Percentiles rank a stretch among this genome's conserved stretches.
These are phyloP conservation scores for Suillus brevipes DNA, from an alignment of 768 basidiomycete species.

Conservation along the genomic window DNA sequence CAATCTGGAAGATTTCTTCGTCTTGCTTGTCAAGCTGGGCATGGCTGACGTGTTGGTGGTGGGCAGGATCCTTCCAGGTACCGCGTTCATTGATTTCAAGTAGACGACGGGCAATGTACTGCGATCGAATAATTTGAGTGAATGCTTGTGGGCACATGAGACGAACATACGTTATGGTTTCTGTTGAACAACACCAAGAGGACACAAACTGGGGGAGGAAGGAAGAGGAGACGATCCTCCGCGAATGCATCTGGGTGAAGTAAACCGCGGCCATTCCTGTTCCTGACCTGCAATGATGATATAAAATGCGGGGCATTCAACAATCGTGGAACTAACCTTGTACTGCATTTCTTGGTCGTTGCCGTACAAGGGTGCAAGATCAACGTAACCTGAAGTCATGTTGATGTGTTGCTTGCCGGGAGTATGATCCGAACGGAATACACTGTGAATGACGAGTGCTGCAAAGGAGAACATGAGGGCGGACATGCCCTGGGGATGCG, in stretches of 20 bases:
- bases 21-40: conserved; percentile 52
- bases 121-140: not conserved
- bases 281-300: conserved; percentile 22
- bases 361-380: conserved; percentile 82
- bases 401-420: conserved; percentile 59
- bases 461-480: conserved; percentile 82
- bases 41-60: conserved; percentile 34
- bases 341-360: conserved; percentile 62
- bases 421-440: conserved; percentile 79
- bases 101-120: conserved; percentile 81
- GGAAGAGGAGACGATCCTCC: conserved; percentile 73
- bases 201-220: conserved; percentile 76
- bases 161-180: conserved; percentile 75
- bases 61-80: conserved; percentile 56
- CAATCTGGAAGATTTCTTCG: conserved; percentile 83
- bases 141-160: not conserved
- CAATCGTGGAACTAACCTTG: conserved; percentile 39
- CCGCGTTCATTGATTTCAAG: conserved; percentile 81
- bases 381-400: conserved; percentile 85
- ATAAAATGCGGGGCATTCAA: not conserved
- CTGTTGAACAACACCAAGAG: conserved; percentile 85
- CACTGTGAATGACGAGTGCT: conserved; percentile 80
- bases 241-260: conserved; percentile 74
- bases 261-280: conserved; percentile 62
- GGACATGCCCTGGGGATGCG: conserved; percentile 79